Base-by-base conservation (phyloP, 2,329 filamentous ascomycete genomes). In the Cordyceps cateniannulata region DNA sequence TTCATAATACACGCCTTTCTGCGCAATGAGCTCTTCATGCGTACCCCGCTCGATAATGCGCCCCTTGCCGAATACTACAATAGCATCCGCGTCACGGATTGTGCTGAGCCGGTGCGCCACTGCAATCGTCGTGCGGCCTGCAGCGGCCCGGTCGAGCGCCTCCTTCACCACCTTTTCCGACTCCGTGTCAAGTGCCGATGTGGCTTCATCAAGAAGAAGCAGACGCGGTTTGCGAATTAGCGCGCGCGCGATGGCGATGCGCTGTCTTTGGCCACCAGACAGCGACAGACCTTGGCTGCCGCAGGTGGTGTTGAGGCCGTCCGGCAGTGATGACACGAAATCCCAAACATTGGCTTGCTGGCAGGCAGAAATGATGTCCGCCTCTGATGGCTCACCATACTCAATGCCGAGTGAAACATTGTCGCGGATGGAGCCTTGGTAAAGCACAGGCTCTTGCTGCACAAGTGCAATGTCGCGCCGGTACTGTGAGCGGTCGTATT, bases 191-290 rank as follows among this genome's bases (percentile, higher is more conserved):
- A 91, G 76, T 0, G 77, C 77, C 22, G 74, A 77, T 0, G 89
- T 92, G 1, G 89, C 89, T 72, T 92, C 89, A 66, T 92, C 89
- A 0, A 92, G 76, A 6, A 92, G 81, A 3, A 92, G 73, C 2
- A 92, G 83, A 0, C 77, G 75, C 0, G 88, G 88, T 55, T 85
- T 76, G 50, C 86, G 84, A 58, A 91, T 79, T 29, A 91, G 85
- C 12, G 86, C 86, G 8, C 89, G 79, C 0, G 88, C 89, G 63
- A 92, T 91, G 9, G 88, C 87, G 38, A 90, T 81, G 24, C 87
- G 83, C 70, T 91, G 88, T 8, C 87, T 78, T 69, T 92, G 88
- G 1, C 89, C 89, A 25, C 89, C 89, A 1, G 86, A 90, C 1
- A 92, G 75, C 62, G 87, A 85, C 20, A 87, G 82, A 0, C 88